Base-by-base conservation (phyloP, 345 rosid genomes). In the Acer saccharum region DNA sequence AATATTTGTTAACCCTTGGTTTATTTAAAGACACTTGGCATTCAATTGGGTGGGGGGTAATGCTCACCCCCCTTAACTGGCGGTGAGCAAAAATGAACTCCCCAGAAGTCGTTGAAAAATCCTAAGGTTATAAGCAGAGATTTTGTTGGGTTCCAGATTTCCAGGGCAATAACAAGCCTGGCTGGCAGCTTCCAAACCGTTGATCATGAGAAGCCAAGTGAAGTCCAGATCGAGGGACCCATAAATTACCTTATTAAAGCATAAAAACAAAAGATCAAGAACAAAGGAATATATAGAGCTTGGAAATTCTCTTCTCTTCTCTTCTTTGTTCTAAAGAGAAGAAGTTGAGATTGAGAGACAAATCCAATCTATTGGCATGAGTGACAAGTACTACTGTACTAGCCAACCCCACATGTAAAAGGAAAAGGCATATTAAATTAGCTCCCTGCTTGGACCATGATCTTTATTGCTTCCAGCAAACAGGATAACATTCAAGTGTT, bases 201-300 rank as follows among this genome's bases (percentile, higher is more conserved):
- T 7, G 10, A 43, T 7, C 46, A 9, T 9, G 11, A 9, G 2
- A 43, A 50, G 55, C 17, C 16, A 50, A 50, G 18, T 50, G 3
- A 23, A 23, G 6, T 35, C 39, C 39, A 35, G 39, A 35, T 35
- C 39, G 39, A 35, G 55, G 75, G 66, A 20, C 76, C 60, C 76
- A 7, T 46, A 20, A 60, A 21, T 60, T 39, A 23, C 76, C 76
- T 41, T 60, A 60, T 58, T 41, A 60, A 72, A 72, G 67, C 54
- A 60, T 21, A 20, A 12, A 50, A 50, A 50, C 16, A 50, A 50
- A 50, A 4, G 13, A 14, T 5, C 2, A 35, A 35, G 39, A 35
- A 35, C 7, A 35, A 35, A 25, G 18, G 29, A 50, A 50, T 46
- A 16, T 12, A 70, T 25, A 27, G 16, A 27, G 44, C 62, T 41